A percentile compares a stretch with the other conserved stretches of the same genome.
phyloP scores from a whole-genome alignment of 78 protist species.

The Dictyostelium purpureum region DNA sequence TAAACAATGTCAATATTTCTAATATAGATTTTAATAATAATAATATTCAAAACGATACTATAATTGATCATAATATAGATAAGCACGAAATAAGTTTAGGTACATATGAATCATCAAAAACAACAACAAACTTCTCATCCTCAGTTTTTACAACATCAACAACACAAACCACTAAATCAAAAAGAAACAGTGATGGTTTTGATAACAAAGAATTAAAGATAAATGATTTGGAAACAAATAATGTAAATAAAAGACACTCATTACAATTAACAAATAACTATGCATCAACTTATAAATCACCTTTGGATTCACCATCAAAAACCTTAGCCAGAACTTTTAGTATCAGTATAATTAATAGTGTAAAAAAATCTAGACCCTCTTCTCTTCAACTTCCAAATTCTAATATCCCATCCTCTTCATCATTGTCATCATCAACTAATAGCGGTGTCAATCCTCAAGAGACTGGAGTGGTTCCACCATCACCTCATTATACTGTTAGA shows the following conservation, averaged over 20 bases:
- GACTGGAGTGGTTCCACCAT: background rate
- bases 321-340: background rate
- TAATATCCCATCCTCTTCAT: background rate
- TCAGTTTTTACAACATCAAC: background rate
- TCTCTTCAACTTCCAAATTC: background rate
- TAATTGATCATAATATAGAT: too few relatives aligned
- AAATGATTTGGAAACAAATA: background rate
- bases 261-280: background rate
- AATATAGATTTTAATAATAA: too few relatives aligned
- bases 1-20: too few relatives aligned
- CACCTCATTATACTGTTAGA: constrained; percentile 23
- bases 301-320: constrained; percentile 8
- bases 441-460: background rate
- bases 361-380: background rate
- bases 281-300: background rate
- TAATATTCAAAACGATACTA: too few relatives aligned
- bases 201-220: background rate
- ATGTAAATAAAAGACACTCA: background rate
- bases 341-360: background rate
- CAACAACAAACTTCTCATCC: background rate
- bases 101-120: background rate
- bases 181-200: constrained; percentile 16
- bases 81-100: too few relatives aligned
- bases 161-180: background rate
- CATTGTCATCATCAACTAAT: background rate